Evolutionary conservation across 306 rosid species (phyloP), one percentile per base, ranked within the genome.

Genomic region (Lotus japonicus): DNA sequence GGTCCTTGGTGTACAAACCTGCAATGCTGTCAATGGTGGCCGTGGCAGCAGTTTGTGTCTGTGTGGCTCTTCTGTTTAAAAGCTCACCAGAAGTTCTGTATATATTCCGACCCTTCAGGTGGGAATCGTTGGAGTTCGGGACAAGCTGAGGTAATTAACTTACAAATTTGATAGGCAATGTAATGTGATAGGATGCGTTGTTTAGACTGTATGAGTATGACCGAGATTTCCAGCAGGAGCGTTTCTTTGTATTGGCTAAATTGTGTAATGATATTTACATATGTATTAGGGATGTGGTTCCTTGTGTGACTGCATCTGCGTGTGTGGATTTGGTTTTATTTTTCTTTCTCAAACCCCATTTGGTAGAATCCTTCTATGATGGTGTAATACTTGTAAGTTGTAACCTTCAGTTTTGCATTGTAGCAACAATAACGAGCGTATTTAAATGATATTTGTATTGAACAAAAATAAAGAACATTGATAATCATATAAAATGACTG

Each of bases 21-120:
- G 90, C 91, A 57, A 77, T 92, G 90, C 87, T 92, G 10, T 92
- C 97, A 4, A 84, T 92, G 97, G 85, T 92, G 51, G 84, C 88
- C 64, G 73, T 92, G 15, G 97, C 97, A 38, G 94, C 89, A 0
- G 92, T 92, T 9, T 92, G 97, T 71, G 97, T 92, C 58, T 92
- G 97, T 19, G 97, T 87, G 51, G 97, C 97, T 9, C 89, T 92
- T 66, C 86, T 92, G 51, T 92, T 92, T 42, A 92, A 92, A 61
- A 92, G 97, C 80, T 87, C 88, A 1, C 97, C 97, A 0, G 94
- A 88, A 77, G 97, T 91, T 71, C 75, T 88, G 9, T 88, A 72
- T 2, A 82, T 85, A 58, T 88, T 91, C 83, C 82, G 71, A 61
- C 97, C 97, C 56, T 91, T 92, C 97, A 79, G 84, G 50, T 92